Evolutionary conservation across 2,329 filamentous ascomycete species (phyloP), one percentile per base, ranked within the genome.

Genomic region (Phyllosticta paracitricarpa): DNA sequence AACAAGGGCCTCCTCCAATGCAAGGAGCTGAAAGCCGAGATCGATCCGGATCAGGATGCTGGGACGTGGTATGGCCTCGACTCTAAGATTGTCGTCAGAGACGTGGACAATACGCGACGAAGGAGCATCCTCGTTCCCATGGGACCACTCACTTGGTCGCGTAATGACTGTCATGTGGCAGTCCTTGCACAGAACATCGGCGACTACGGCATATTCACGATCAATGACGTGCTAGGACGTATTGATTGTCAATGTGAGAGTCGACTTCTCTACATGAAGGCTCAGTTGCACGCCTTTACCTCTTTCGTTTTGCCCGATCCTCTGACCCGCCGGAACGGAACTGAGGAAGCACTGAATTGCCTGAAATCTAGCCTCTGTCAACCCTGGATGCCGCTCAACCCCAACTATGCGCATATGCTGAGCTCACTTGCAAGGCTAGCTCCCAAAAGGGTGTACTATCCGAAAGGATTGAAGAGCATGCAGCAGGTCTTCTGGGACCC

Each of bases 61-160:
- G 84, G 84, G 0, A 84, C 82, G 0, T 78, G 82, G 65, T 81
- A 88, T 62, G 86, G 86, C 0, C 72, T 88, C 0, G 62, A 71
- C 2, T 85, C 80, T 68, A 87, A 82, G 67, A 70, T 87, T 2
- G 78, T 88, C 0, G 69, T 87, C 14, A 75, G 78, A 0, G 78
- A 81, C n/a, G 58, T 67, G 0, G 62, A 65, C 0, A 79, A 82
- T 52, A 65, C 60, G 0, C 62, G 66, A 0, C 73, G 76, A 4
- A 78, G 79, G 8, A 84, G 77, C 30, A 72, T 88, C 6, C 72
- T 89, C 0, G 73, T 84, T 0, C 81, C 85, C 0, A 62, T 82
- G 0, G 82, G 83, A 0, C 4, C 58, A 0, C 24, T 77, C 0
- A 40, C 5, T 0, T 75, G 68, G 58, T 55, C 64, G 17, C 72